Conservation (phyloP, 352 stramenopile species). For the Plasmopara viticola region DNA sequence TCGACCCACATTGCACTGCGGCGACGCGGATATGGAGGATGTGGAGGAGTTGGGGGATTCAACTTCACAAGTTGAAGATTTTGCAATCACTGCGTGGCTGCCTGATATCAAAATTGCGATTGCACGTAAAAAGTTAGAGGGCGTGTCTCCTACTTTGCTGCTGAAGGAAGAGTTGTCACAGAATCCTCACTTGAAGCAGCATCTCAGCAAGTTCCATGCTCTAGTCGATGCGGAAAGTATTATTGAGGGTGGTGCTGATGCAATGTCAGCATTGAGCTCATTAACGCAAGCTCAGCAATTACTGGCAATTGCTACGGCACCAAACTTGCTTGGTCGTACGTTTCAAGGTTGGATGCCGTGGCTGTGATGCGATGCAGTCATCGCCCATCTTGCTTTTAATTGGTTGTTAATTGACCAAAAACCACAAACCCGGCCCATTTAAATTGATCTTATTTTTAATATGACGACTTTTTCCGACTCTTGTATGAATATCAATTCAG, state of each 20-base stretch:
- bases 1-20: conserved; percentile 21
- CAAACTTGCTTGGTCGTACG: conserved; percentile 71
- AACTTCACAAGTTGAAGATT: conserved; percentile 2
- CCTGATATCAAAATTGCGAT: conserved; percentile 76
- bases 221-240: conserved; percentile 39
- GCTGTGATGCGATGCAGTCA: conserved; percentile 24
- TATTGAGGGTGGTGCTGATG: conserved; percentile 5
- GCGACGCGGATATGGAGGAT: conserved; percentile 33
- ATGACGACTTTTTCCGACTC: background rate
- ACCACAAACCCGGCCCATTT: conserved; percentile 1
- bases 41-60: conserved; percentile 10
- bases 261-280: conserved; percentile 34
- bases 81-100: conserved; percentile 38
- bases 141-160: conserved; percentile 54
- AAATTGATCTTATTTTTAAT: background rate
- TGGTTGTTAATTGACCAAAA: too few species aligned
- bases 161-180: conserved; percentile 71
- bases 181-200: conserved; percentile 53
- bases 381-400: background rate
- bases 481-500: background rate
- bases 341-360: conserved; percentile 83
- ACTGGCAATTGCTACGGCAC: conserved; percentile 70
- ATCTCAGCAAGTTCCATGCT: conserved; percentile 50
- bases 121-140: conserved; percentile 65
- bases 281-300: conserved; percentile 80